Conservation (phyloP, 257 asterid genomes). For the Solanum dulcamara region DNA sequence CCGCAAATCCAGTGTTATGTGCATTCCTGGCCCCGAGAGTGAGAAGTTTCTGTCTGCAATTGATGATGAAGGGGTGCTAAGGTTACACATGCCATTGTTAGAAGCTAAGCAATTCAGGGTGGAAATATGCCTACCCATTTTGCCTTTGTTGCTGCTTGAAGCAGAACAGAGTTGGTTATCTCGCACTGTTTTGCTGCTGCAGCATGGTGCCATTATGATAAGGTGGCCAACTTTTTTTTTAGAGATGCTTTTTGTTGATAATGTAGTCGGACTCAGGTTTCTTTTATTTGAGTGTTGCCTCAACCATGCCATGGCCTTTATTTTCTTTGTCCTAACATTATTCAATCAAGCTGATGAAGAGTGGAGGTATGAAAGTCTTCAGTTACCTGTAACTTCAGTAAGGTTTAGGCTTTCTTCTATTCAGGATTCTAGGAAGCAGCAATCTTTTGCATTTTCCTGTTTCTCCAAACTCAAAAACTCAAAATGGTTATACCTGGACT, state of each 20-base stretch:
- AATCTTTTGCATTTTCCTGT: constrained; percentile 53
- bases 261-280: constrained; percentile 60
- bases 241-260: constrained; percentile 86
- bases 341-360: constrained; percentile 45
- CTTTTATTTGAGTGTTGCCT: constrained; percentile 64
- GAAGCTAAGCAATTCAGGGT: constrained; percentile 29
- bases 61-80: constrained; percentile 36
- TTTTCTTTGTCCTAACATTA: constrained; percentile 47
- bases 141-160: constrained; percentile 23
- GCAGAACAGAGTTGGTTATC: constrained; percentile 26
- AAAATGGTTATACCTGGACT: constrained; percentile 59
- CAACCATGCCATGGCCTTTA: constrained; percentile 51
- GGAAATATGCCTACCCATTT: constrained; percentile 29
- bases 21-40: constrained; percentile 3
- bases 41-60: constrained; percentile 25
- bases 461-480: constrained; percentile 49
- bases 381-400: constrained; percentile 74
- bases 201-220: constrained; percentile 49
- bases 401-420: constrained; percentile 49
- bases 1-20: constrained; percentile 1
- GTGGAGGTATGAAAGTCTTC: constrained; percentile 26
- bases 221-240: constrained; percentile 61
- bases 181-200: constrained; percentile 40
- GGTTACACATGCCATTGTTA: constrained; percentile 20
- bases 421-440: constrained; percentile 45